Percentiles rank a stretch among this genome's conserved stretches.
These are phyloP conservation scores for Apiotrichum brassicae DNA, from an alignment of 1,284 basidiomycete species.

Conservation along the genomic window DNA sequence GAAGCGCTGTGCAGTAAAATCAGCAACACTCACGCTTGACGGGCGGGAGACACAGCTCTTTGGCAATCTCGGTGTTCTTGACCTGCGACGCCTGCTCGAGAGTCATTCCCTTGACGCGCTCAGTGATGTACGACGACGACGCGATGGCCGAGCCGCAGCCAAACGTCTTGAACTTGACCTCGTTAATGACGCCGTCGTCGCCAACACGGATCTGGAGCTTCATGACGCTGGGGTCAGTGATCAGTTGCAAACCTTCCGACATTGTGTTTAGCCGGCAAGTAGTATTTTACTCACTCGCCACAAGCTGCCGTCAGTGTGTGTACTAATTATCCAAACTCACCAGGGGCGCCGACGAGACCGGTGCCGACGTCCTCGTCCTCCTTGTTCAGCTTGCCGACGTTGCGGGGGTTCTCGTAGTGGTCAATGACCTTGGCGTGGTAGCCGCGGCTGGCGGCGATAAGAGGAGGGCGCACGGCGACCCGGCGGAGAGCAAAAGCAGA, in stretches of 20 bases:
- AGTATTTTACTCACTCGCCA: background rate
- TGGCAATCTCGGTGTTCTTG: slow-evolving; percentile 99
- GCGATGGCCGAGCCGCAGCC: slow-evolving; percentile 88
- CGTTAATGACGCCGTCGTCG: slow-evolving; percentile 82
- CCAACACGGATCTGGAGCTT: slow-evolving; percentile 98
- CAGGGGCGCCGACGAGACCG: slow-evolving; percentile 83
- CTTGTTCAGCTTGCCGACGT: slow-evolving; percentile 57
- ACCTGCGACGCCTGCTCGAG: slow-evolving; percentile 92
- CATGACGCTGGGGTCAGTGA: slow-evolving; percentile 73
- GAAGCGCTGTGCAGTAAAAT: no score
- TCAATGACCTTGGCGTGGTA: slow-evolving; percentile 94
- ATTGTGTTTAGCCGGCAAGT: background rate
- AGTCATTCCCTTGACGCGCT: slow-evolving; percentile 90
- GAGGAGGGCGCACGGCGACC: slow-evolving; percentile 18
- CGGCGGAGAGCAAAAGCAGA: slow-evolving; percentile 28
- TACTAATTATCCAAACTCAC: slow-evolving; percentile 19
- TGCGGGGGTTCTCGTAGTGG: slow-evolving; percentile 90
- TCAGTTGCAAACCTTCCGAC: background rate
- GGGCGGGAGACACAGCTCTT: slow-evolving; percentile 89
- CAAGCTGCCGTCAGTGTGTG: background rate
- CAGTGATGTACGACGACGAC: slow-evolving; percentile 94
- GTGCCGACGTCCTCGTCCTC: slow-evolving; percentile 60
- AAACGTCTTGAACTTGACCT: slow-evolving; percentile 99
- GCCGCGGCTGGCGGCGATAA: slow-evolving; percentile 44
- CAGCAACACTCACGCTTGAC: slow-evolving; percentile 92